Conservation (phyloP, 257 asterid genomes). For the Penstemon davidsonii region DNA sequence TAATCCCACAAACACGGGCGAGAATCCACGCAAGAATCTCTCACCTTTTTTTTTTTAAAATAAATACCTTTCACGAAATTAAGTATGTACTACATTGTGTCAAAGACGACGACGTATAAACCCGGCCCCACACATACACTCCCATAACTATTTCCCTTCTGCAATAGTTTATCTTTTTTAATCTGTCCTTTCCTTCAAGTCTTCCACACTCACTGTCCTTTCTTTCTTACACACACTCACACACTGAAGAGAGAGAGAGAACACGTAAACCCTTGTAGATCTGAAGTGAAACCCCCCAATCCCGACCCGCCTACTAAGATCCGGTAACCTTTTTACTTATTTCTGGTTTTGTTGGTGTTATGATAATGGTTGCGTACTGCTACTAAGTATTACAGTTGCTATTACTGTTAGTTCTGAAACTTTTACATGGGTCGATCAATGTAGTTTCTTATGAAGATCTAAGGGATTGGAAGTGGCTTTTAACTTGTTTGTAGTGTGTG, state of each 20-base stretch:
- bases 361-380: background rate
- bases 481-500: slow-evolving; percentile 13
- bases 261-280: slow-evolving; percentile 34
- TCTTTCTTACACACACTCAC: slow-evolving; percentile 18
- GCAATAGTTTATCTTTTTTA: slow-evolving; percentile 12
- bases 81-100: slow-evolving; percentile 5
- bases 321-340: slow-evolving; percentile 42
- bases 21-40: slow-evolving; percentile 10
- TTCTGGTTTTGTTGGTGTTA: background rate
- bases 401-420: background rate
- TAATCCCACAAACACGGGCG: slow-evolving; percentile 26
- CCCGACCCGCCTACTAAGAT: slow-evolving; percentile 25
- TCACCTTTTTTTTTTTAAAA: background rate
- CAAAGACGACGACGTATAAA: slow-evolving; percentile 29
- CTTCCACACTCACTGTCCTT: slow-evolving; percentile 24
- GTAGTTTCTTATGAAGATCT: slow-evolving; percentile 32
- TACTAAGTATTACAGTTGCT: slow-evolving; percentile 5
- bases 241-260: slow-evolving; percentile 12
- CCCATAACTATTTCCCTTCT: background rate
- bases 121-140: slow-evolving; percentile 28
- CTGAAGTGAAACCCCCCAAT: slow-evolving; percentile 34
- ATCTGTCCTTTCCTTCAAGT: slow-evolving; percentile 24
- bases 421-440: slow-evolving; percentile 13
- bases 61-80: background rate
- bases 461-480: slow-evolving; percentile 13